Base-by-base conservation (phyloP, 164 flowering plant species). In the Houttuynia cordata region DNA sequence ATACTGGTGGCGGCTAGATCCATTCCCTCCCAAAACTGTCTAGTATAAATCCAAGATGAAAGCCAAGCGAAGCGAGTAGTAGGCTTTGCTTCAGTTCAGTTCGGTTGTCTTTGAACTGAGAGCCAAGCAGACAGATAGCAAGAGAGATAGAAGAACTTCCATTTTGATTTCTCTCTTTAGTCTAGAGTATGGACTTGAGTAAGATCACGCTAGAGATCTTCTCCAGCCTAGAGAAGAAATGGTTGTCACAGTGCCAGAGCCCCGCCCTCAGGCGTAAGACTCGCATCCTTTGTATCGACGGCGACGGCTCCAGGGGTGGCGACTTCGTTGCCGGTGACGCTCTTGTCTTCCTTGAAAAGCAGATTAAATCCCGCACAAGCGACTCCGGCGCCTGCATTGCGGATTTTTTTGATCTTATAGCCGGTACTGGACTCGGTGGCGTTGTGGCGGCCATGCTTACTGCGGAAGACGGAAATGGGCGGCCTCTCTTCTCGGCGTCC, bases 371-470 rank as follows among this genome's bases (percentile, higher is more conserved):
- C 25, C 72, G 57, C 59, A 72, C 81, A 55, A 69, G 71, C 47
- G 76, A 79, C 61, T 59, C 76, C 17, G 58, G 66, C 42, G 68
- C 78, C 23, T 66, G 74, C 22, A 72, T 81, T 54, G 68, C 76
- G 7, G 81, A 81, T 61, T 79, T 68, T 70, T 81, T 81, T 59
- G 85, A 81, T 56, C 61, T 81, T 12, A 53, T 77, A 12, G 72
- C 79, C 62, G 85, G 83, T 34, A 67, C 85, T 4, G 83, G 85
- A 13, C 68, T 76, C 41, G 81, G 83, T n/a, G 83, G 78, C 40
- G 24, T 81, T 24, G 65, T 75, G 24, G 85, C 80, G 8, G 69
- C 71, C 39, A 63, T 81, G 66, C 74, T 81, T n/a, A 55, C 67
- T 12, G 82, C 83, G 0, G 78, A 70, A 51, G 79, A 72, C 51